Evolutionary conservation across 345 rosid species (phyloP).

Genomic region (Populus alba): DNA sequence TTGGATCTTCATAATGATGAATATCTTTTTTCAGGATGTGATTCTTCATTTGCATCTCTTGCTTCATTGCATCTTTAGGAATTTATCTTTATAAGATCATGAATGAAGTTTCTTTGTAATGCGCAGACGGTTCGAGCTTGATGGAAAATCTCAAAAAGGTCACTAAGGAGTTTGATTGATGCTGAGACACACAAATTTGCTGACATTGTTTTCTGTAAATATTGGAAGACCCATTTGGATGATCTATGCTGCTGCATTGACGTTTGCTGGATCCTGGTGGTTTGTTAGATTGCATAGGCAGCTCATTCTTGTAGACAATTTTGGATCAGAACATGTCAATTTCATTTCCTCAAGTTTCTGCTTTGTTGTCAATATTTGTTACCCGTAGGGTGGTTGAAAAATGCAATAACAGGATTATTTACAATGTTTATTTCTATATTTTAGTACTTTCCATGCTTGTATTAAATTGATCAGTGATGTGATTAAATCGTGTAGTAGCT

Average conservation of each 20-base stretch:
- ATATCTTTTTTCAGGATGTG: not conserved
- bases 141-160: slow-evolving; percentile 15
- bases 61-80: not conserved
- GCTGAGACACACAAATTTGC: not conserved
- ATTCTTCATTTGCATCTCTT: not conserved
- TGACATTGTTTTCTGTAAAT: slow-evolving; percentile 30
- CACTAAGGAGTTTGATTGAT: slow-evolving; percentile 5
- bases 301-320: slow-evolving; percentile 3
- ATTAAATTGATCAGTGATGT: not conserved
- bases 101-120: not conserved
- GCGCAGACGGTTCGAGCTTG: slow-evolving; percentile 45
- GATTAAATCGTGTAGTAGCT: not conserved
- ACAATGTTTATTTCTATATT: slow-evolving; percentile 2
- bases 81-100: not conserved
- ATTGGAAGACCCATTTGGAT: slow-evolving; percentile 11
- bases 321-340: slow-evolving; percentile 10
- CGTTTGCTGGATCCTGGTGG: slow-evolving; percentile 2
- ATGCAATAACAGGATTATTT: not conserved
- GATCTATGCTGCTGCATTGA: slow-evolving; percentile 4
- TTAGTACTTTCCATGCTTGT: not conserved
- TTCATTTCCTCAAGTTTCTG: not conserved
- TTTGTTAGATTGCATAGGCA: slow-evolving; percentile 15
- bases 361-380: slow-evolving; percentile 10
- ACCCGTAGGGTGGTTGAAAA: not conserved
- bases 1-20: not conserved